Conservation (phyloP, 179 eudicot species). For the Silene noctiflora region DNA sequence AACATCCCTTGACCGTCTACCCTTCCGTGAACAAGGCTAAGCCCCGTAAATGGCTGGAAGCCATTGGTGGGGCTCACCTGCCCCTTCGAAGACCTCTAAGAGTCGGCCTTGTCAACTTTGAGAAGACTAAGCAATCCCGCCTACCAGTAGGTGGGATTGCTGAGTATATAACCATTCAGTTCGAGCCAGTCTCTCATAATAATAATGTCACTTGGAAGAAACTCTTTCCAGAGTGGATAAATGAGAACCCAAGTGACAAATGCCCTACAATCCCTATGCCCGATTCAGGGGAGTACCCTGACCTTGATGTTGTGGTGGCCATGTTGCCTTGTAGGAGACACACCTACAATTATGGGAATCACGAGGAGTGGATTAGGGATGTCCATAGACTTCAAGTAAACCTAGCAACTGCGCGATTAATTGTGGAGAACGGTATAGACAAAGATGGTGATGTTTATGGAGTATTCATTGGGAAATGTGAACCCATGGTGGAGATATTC, state of each 20-base stretch:
- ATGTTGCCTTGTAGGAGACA: slow-evolving; percentile 37
- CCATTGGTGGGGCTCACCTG: slow-evolving; percentile 6
- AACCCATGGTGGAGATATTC: slow-evolving; percentile 72
- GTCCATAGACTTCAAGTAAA: slow-evolving; percentile 62
- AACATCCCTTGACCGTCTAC: background rate
- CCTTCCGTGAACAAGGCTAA: slow-evolving; percentile 20
- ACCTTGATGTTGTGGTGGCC: slow-evolving; percentile 53
- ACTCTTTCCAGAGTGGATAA: slow-evolving; percentile 56
- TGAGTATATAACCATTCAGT: slow-evolving; percentile 25
- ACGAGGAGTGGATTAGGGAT: slow-evolving; percentile 37
- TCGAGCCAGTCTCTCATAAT: slow-evolving; percentile 31
- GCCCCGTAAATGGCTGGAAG: slow-evolving; percentile 29
- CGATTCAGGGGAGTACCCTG: slow-evolving; percentile 27
- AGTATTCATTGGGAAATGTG: slow-evolving; percentile 55
- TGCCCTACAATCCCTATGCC: slow-evolving; percentile 74
- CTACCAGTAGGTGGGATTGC: slow-evolving; percentile 23
- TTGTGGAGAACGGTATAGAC: slow-evolving; percentile 40
- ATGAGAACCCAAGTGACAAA: slow-evolving; percentile 31
- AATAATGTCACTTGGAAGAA: slow-evolving; percentile 36
- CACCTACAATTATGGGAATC: background rate
- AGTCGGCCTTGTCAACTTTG: slow-evolving; percentile 53
- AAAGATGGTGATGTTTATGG: slow-evolving; percentile 33
- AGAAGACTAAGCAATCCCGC: slow-evolving; percentile 3
- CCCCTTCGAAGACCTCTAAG: background rate
- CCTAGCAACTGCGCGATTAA: slow-evolving; percentile 50